Evolutionary conservation across 192 early-diverging fungal species (phyloP), one percentile per base, ranked within the genome.

Genomic region (Oehlia diaphana): DNA sequence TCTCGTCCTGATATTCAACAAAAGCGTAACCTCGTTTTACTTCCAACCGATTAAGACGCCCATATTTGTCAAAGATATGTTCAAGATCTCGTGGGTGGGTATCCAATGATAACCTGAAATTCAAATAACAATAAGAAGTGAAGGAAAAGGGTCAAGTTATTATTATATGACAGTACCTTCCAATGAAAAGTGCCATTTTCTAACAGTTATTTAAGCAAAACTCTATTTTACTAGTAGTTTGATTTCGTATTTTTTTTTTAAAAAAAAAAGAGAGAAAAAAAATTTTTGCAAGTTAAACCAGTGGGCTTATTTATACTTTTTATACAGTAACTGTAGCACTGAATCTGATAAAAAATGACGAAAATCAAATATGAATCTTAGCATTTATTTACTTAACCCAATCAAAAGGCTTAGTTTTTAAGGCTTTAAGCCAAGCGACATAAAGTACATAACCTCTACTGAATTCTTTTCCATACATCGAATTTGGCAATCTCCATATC

Each of bases 61-160:
- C 88, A 80, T 86, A 89, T 78, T 87, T 87, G 76, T 84, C 78
- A 83, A 89, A 89, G 33, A 89, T 85, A 66, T 90, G 86, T 77
- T 89, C 88, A 47, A 89, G 82, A 84, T 89, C 88, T 74, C 88
- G 82, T 35, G 84, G 83, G 82, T 82, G 80, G 33, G 81, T 88
- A 74, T 85, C 84, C 53, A 83, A 80, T 14, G 87, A 76, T 50
- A 88, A 82, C 66, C 87, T 78, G 35, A 33, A 13, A 35, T 8
- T n/a, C 33, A 63, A 76, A 28, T 35, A 16, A 2, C 44, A 21
- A 2, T 47, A 47, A 47, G 44, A 1, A 47, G 39, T 14, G 35
- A 49, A 6, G 21, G 50, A 39, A 53, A 53, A 19, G n/a, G 13
- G 8, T 23, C 65, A 47, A 69, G 7, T 37, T 67, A 68, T 28